phyloP scores from a whole-genome alignment of 2,329 filamentous ascomycete genomes.

The Penicillium concentricum region DNA sequence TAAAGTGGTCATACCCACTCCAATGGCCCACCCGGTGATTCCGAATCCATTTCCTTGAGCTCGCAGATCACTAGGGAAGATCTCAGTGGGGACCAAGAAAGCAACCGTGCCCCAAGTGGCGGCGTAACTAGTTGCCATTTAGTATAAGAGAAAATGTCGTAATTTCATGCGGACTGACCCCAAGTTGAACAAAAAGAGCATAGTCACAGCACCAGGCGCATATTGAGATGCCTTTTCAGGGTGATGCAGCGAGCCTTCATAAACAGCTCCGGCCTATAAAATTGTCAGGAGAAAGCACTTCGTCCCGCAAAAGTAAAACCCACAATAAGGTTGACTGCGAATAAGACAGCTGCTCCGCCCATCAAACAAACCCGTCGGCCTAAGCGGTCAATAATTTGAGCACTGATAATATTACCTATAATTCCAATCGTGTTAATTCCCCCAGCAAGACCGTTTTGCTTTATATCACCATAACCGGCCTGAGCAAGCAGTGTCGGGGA shows the following conservation, averaged over 20 bases:
- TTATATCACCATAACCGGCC: slow-evolving; percentile 39
- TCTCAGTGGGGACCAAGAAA: slow-evolving; percentile 55
- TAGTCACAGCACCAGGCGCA: slow-evolving; percentile 48
- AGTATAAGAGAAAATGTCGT: not conserved
- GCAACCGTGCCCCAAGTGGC: slow-evolving; percentile 53
- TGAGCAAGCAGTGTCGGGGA: slow-evolving; percentile 30
- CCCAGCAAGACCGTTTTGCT: slow-evolving; percentile 50
- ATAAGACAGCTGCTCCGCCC: slow-evolving; percentile 40
- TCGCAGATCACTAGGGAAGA: slow-evolving; percentile 57
- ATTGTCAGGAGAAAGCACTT: slow-evolving; percentile 8
- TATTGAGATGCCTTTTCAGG: slow-evolving; percentile 38
- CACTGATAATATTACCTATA: slow-evolving; percentile 52
- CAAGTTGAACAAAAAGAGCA: slow-evolving; percentile 47
- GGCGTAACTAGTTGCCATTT: slow-evolving; percentile 40
- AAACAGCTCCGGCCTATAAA: slow-evolving; percentile 41
- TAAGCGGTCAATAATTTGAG: slow-evolving; percentile 52
- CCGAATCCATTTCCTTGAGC: slow-evolving; percentile 61
- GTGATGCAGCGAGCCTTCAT: slow-evolving; percentile 42
- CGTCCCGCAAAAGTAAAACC: not conserved
- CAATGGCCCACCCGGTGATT: slow-evolving; percentile 60
- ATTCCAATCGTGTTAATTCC: slow-evolving; percentile 55
- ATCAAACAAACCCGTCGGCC: slow-evolving; percentile 47
- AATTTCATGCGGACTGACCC: slow-evolving; percentile 10
- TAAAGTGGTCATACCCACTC: slow-evolving; percentile 55
- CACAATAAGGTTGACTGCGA: slow-evolving; percentile 45